Conservation (phyloP, 495 filamentous ascomycete species). For the Lentithecium fluviatile region DNA sequence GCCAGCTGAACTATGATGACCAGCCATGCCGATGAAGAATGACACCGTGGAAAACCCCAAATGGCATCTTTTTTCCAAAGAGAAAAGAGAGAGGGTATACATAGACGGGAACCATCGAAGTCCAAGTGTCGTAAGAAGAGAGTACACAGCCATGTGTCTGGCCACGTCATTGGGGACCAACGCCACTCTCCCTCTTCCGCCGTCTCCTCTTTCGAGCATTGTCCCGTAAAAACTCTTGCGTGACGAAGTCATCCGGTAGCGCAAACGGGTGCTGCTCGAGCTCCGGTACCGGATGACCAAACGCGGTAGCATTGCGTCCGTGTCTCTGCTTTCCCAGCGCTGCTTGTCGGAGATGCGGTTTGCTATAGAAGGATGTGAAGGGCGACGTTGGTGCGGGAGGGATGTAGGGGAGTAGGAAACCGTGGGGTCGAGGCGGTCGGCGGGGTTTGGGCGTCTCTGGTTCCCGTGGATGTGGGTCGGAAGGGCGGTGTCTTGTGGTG, state of each 20-base stretch:
- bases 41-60: too few relatives aligned
- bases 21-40: too few relatives aligned
- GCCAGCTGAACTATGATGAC: too few relatives aligned
- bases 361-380: conserved; percentile 81
- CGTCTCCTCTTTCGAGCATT: conserved; percentile 60
- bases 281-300: conserved; percentile 80
- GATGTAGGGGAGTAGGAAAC: conserved; percentile 20
- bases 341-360: conserved; percentile 70
- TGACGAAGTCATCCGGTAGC: conserved; percentile 67
- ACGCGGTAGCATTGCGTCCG: conserved; percentile 60
- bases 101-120: too few relatives aligned
- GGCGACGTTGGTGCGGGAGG: conserved; percentile 54
- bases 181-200: conserved; percentile 36
- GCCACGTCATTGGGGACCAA: too few relatives aligned
- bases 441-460: conserved; percentile 30
- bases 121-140: too few relatives aligned
- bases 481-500: not conserved
- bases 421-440: conserved; percentile 30
- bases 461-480: conserved; percentile 18
- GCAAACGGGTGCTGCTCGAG: conserved; percentile 66
- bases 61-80: too few relatives aligned
- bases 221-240: conserved; percentile 63
- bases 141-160: not conserved
- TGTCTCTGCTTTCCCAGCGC: conserved; percentile 64
- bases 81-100: too few relatives aligned